These are phyloP conservation scores for Penicillium samsonianum DNA, from an alignment of 495 filamentous ascomycete genomes.

Conservation along the genomic window DNA sequence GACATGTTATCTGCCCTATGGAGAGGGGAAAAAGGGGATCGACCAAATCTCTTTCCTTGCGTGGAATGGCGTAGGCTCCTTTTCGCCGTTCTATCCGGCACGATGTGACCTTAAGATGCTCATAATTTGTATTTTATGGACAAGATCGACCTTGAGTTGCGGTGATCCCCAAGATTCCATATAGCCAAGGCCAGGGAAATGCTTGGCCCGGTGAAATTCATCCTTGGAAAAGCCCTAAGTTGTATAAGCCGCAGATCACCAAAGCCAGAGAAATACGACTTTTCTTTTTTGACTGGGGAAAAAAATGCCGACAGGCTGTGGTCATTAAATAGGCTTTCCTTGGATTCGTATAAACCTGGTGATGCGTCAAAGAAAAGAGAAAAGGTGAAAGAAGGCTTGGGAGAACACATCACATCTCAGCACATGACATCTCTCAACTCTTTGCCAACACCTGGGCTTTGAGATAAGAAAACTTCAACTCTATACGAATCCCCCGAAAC, in stretches of 20 bases:
- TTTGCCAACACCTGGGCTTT: not conserved
- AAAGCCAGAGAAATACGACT: not conserved
- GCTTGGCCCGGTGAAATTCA: not conserved
- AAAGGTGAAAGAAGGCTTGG: not conserved
- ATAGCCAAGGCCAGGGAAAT: not conserved
- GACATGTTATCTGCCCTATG: too few species aligned
- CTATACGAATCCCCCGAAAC: constrained; percentile 12
- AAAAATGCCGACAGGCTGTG: not conserved
- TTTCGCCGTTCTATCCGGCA: not conserved
- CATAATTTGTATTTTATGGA: not conserved
- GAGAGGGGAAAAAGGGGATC: not conserved
- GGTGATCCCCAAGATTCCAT: not conserved
- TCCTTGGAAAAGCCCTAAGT: not conserved
- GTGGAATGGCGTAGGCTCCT: not conserved
- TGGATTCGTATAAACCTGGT: not conserved
- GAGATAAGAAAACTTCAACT: not conserved
- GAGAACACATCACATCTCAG: not conserved
- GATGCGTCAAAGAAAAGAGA: not conserved
- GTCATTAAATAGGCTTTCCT: not conserved
- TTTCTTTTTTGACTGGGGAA: too few species aligned
- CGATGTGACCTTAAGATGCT: not conserved
- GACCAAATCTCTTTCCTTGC: not conserved
- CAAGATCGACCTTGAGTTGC: too few species aligned
- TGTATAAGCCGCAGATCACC: not conserved
- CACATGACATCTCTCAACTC: not conserved